These are phyloP conservation scores for Pterocarpus macrocarpus DNA, from an alignment of 306 rosid species.

Conservation along the genomic window DNA sequence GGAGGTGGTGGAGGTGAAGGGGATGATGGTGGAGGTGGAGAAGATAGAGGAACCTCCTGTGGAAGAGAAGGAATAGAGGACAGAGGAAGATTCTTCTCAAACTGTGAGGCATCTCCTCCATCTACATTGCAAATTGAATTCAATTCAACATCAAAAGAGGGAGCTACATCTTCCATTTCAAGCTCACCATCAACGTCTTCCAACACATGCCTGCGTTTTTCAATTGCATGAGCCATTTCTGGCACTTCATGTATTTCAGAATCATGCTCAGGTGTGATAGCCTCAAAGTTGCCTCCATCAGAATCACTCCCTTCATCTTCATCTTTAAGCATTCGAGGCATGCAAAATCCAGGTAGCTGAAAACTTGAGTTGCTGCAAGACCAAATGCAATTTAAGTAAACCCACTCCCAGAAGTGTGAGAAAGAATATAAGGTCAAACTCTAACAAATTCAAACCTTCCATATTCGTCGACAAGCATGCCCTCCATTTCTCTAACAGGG, in stretches of 20 bases:
- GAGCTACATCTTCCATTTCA: constrained; percentile 99
- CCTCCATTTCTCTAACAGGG: constrained; percentile 99
- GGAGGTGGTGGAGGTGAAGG: constrained; percentile 78
- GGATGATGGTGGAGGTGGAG: constrained; percentile 78
- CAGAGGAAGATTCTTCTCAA: constrained; percentile 58
- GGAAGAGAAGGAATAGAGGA: constrained; percentile 71
- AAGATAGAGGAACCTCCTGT: constrained; percentile 70
- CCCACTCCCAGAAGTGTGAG: neutral
- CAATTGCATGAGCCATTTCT: constrained; percentile 55
- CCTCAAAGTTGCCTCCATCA: constrained; percentile 88
- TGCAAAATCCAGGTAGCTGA: constrained; percentile 91
- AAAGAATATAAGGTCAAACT: constrained; percentile 18
- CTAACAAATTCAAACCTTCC: constrained; percentile 84
- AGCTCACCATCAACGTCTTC: constrained; percentile 99
- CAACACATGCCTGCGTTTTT: constrained; percentile 82
- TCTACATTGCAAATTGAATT: constrained; percentile 57
- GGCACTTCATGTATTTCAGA: constrained; percentile 61
- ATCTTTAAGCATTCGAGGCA: constrained; percentile 84
- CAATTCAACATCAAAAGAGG: constrained; percentile 74
- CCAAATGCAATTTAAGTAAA: constrained; percentile 40
- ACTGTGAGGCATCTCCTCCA: constrained; percentile 48
- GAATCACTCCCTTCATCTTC: constrained; percentile 94
- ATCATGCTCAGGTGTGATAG: constrained; percentile 85
- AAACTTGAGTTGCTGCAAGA: constrained; percentile 91
- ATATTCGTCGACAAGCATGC: constrained; percentile 97